Evolutionary conservation across 2,329 filamentous ascomycete species (phyloP).

Genomic region (Fusarium sp.): DNA sequence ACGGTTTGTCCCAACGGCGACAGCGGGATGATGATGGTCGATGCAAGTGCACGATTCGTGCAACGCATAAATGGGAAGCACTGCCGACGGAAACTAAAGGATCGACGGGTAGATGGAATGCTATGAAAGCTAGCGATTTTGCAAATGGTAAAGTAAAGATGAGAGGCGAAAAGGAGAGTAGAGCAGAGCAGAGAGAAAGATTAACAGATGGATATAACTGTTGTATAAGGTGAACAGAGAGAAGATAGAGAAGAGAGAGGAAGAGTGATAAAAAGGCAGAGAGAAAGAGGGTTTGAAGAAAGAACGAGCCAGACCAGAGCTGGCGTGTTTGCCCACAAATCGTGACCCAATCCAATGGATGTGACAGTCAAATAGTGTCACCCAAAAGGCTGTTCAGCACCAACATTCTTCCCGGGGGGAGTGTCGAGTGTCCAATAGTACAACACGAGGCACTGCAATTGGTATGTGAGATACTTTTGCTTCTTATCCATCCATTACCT

Average conservation of each 20-base stretch:
- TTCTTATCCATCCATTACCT: neutral
- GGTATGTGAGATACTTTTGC: neutral
- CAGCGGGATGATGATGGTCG: slow-evolving; percentile 15
- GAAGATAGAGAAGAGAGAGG: slow-evolving; percentile 4
- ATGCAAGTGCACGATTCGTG: slow-evolving; percentile 35
- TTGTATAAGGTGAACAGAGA: neutral
- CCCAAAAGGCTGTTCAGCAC: neutral
- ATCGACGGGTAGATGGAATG: slow-evolving; percentile 22
- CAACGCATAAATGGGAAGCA: slow-evolving; percentile 19
- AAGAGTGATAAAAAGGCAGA: neutral
- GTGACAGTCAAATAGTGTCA: neutral
- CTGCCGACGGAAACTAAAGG: slow-evolving; percentile 22
- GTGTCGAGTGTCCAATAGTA: slow-evolving; percentile 10
- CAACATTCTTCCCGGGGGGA: neutral
- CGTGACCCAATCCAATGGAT: neutral
- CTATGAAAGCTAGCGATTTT: slow-evolving; percentile 1
- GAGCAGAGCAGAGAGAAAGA: neutral
- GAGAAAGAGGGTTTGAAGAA: slow-evolving; percentile 8
- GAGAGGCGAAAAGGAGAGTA: neutral
- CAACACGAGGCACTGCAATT: neutral
- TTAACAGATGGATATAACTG: neutral
- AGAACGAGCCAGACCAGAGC: neutral
- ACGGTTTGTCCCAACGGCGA: slow-evolving; percentile 17
- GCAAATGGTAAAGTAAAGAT: neutral
- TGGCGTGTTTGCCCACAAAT: neutral